phyloP scores from a whole-genome alignment of 2,329 filamentous ascomycete genomes.

The Fusarium xyrophilum region DNA sequence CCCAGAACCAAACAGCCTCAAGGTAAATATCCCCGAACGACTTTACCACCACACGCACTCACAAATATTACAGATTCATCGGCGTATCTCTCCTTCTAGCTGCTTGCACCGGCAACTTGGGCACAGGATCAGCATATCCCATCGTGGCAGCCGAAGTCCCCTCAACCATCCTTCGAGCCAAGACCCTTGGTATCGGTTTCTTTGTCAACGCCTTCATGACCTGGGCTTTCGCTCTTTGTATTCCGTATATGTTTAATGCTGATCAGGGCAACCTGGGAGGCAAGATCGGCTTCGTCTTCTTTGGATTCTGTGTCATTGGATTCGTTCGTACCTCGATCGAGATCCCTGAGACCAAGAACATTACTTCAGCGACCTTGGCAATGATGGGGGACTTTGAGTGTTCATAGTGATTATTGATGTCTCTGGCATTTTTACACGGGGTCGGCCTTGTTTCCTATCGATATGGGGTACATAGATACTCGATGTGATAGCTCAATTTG shows the following conservation, averaged over 20 bases:
- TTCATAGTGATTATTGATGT: too few species aligned
- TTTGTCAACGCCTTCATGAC: neutral
- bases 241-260: neutral
- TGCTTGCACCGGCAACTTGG: neutral
- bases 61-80: too few species aligned
- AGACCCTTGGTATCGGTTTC: neutral
- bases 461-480: too few species aligned
- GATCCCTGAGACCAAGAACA: neutral
- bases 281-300: neutral
- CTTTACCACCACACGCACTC: too few species aligned
- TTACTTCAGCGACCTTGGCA: neutral
- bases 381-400: neutral
- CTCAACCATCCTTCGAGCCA: neutral
- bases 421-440: too few species aligned
- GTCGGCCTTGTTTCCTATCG: too few species aligned
- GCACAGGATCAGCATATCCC: neutral
- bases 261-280: neutral
- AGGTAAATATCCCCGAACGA: too few species aligned
- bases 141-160: neutral
- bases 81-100: neutral
- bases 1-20: too few species aligned
- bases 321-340: neutral
- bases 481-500: neutral
- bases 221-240: neutral
- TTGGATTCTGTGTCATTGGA: neutral